These are phyloP conservation scores for Pythium biforme DNA, from an alignment of 352 stramenopile genomes.

Conservation along the genomic window DNA sequence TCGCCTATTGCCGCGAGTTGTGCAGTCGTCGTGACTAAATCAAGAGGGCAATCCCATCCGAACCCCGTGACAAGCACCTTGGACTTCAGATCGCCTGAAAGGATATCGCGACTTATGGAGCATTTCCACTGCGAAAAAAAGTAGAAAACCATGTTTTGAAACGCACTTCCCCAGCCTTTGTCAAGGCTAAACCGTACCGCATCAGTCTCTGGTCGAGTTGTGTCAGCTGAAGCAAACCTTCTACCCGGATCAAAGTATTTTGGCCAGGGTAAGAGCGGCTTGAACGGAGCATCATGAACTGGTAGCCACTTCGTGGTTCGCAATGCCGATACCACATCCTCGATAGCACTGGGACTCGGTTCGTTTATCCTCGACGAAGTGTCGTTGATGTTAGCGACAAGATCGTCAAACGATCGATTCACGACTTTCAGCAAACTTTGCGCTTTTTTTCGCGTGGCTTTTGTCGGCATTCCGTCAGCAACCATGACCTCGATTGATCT, in stretches of 20 bases:
- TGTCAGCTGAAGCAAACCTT: slow-evolving; percentile 37
- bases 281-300: slow-evolving; percentile 11
- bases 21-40: slow-evolving; percentile 22
- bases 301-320: slow-evolving; percentile 22
- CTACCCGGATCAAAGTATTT: neutral
- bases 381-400: slow-evolving; percentile 30
- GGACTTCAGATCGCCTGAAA: slow-evolving; percentile 55
- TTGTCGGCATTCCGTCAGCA: slow-evolving; percentile 7
- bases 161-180: slow-evolving; percentile 5
- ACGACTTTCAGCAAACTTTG: slow-evolving; percentile 61
- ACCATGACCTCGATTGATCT: slow-evolving; percentile 55
- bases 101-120: slow-evolving; percentile 47
- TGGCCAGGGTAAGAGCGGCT: slow-evolving; percentile 59
- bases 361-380: slow-evolving; percentile 3
- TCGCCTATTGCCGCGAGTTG: slow-evolving; percentile 54
- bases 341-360: neutral
- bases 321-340: slow-evolving; percentile 8
- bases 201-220: slow-evolving; percentile 51
- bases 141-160: slow-evolving; percentile 13
- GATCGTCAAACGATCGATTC: slow-evolving; percentile 76
- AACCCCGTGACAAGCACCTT: slow-evolving; percentile 54
- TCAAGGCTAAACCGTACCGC: slow-evolving; percentile 38
- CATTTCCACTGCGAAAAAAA: slow-evolving; percentile 55
- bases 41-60: slow-evolving; percentile 44
- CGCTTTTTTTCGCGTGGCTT: slow-evolving; percentile 41